phyloP scores from a whole-genome alignment of 345 rosid species.

The Syzygium aqueum region DNA sequence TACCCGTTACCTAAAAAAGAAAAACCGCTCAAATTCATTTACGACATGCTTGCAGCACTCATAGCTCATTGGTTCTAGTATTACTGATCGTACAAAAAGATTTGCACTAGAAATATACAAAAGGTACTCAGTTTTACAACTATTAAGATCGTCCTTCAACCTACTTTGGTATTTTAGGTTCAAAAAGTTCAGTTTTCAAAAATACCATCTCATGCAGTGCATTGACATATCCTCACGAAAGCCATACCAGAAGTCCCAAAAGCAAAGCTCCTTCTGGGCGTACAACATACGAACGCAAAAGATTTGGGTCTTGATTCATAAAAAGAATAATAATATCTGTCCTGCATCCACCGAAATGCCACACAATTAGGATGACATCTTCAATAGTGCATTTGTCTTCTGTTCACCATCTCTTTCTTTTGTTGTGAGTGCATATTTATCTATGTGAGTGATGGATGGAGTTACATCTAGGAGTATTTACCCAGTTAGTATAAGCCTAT shows the following conservation, averaged over 20 bases:
- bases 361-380: constrained; percentile 10
- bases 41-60: background rate
- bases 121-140: background rate
- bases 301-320: constrained; percentile 62
- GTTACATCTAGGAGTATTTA: constrained; percentile 15
- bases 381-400: background rate
- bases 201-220: background rate
- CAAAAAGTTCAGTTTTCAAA: background rate
- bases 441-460: background rate
- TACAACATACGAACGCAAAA: constrained; percentile 67
- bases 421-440: background rate
- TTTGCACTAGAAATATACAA: background rate
- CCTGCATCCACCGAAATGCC: constrained; percentile 65
- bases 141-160: background rate
- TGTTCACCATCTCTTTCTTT: background rate
- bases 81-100: background rate
- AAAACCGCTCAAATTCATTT: background rate
- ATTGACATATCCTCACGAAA: constrained; percentile 2
- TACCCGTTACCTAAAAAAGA: background rate
- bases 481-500: constrained; percentile 85
- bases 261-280: constrained; percentile 62
- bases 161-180: background rate
- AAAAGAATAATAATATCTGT: constrained; percentile 84
- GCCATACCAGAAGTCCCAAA: constrained; percentile 82
- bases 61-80: background rate